Conservation (phyloP, 2,329 filamentous ascomycete species). For the Ceratocystis colombiana region DNA sequence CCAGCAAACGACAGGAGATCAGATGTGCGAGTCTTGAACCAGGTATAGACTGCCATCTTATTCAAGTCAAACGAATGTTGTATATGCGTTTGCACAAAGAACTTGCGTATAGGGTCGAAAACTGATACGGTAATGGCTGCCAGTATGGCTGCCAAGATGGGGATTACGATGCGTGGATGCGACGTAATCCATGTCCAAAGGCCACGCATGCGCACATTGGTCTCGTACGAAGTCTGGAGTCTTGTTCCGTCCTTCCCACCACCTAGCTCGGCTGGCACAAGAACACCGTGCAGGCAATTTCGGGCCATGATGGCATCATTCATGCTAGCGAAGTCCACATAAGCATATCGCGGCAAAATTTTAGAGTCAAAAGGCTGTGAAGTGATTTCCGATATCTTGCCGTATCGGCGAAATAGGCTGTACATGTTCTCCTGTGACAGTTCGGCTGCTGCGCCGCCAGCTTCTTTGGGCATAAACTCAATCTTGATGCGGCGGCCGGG, state of each 20-base stretch:
- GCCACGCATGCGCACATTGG: slow-evolving; percentile 63
- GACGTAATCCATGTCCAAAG: slow-evolving; percentile 78
- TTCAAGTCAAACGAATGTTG: slow-evolving; percentile 64
- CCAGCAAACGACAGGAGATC: slow-evolving; percentile 52
- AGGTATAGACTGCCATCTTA: slow-evolving; percentile 64
- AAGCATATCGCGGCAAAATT: slow-evolving; percentile 66
- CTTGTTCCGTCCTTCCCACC: slow-evolving; percentile 67
- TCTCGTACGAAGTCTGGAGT: slow-evolving; percentile 74
- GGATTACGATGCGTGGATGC: slow-evolving; percentile 82
- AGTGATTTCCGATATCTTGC: slow-evolving; percentile 77
- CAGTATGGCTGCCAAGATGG: slow-evolving; percentile 66
- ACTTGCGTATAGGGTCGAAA: slow-evolving; percentile 89
- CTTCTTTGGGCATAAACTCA: slow-evolving; percentile 65
- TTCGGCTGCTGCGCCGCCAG: slow-evolving; percentile 47
- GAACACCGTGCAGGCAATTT: slow-evolving; percentile 82
- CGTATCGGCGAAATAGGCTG: slow-evolving; percentile 77
- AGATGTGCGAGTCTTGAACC: slow-evolving; percentile 65
- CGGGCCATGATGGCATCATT: slow-evolving; percentile 77
- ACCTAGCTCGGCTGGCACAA: slow-evolving; percentile 56
- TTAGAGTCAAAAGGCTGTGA: slow-evolving; percentile 81
- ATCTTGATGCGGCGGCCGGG: slow-evolving; percentile 67
- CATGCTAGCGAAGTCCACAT: slow-evolving; percentile 63
- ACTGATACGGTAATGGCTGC: slow-evolving; percentile 76
- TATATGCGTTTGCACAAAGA: slow-evolving; percentile 83
- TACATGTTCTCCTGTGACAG: slow-evolving; percentile 81